phyloP scores from a whole-genome alignment of 2,329 filamentous ascomycete species.

The Fusarium sp. region DNA sequence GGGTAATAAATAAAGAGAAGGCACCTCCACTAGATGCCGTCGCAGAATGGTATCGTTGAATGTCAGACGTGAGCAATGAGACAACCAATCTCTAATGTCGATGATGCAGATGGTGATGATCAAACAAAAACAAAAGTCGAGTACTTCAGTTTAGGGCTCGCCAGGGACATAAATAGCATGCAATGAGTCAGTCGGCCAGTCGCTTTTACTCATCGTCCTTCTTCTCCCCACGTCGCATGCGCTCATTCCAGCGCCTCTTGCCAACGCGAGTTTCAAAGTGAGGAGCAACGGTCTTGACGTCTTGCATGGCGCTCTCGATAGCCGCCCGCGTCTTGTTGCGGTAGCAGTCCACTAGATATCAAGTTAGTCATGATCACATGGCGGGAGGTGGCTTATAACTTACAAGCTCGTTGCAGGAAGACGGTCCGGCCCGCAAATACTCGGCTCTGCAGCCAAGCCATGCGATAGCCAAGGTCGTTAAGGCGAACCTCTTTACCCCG shows the following conservation, averaged over 20 bases:
- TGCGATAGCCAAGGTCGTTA: conserved; percentile 93
- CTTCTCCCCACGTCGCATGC: conserved; percentile 58
- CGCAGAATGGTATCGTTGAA: conserved; percentile 53
- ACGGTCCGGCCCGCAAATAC: conserved; percentile 88
- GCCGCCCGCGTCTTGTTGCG: conserved; percentile 89
- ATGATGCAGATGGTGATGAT: conserved; percentile 21
- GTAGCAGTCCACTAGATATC: conserved; percentile 83
- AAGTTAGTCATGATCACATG: conserved; percentile 21
- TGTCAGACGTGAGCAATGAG: conserved; percentile 38
- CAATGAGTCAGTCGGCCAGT: background rate
- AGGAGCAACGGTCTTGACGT: conserved; percentile 78
- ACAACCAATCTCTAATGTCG: conserved; percentile 38
- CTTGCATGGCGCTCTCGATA: conserved; percentile 83
- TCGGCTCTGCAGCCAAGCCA: conserved; percentile 96
- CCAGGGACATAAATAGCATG: conserved; percentile 6
- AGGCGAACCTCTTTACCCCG: conserved; percentile 88
- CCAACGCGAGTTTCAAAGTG: conserved; percentile 92
- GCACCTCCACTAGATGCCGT: conserved; percentile 34
- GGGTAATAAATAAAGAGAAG: conserved; percentile 29
- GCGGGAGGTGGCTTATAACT: conserved; percentile 59
- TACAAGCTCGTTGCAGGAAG: conserved; percentile 91
- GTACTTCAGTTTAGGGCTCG: conserved; percentile 14
- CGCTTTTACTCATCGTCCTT: conserved; percentile 49
- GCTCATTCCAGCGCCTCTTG: conserved; percentile 80
- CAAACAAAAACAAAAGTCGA: conserved; percentile 28